Percentiles rank a stretch among this genome's conserved stretches.
These are phyloP conservation scores for Neoascochyta sp. DNA, from an alignment of 2,329 filamentous ascomycete species.

Conservation along the genomic window DNA sequence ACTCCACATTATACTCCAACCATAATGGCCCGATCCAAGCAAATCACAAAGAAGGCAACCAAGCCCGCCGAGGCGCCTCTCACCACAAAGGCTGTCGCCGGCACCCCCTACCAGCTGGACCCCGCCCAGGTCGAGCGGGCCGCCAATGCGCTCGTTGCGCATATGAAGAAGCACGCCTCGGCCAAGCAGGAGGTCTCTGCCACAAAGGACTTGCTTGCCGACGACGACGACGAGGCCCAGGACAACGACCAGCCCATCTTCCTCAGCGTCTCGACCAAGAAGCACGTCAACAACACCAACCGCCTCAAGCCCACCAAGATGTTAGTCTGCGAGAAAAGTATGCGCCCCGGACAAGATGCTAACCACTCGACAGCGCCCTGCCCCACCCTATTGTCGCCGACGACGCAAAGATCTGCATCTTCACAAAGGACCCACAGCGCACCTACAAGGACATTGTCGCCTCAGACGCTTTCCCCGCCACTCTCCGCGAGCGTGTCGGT, in stretches of 20 bases:
- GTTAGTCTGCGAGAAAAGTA: conserved; percentile 15
- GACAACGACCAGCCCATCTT: conserved; percentile 55
- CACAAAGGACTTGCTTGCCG: conserved; percentile 53
- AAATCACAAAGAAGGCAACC: conserved; percentile 20
- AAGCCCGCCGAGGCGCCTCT: conserved; percentile 33
- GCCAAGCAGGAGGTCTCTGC: conserved; percentile 48
- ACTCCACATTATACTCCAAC: no score
- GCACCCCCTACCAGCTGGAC: conserved; percentile 44
- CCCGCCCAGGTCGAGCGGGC: conserved; percentile 55
- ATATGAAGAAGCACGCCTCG: conserved; percentile 51
- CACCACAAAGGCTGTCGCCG: conserved; percentile 36
- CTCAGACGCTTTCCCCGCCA: conserved; percentile 56
- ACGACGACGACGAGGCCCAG: conserved; percentile 44
- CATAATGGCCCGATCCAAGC: conserved; percentile 34
- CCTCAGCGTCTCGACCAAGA: conserved; percentile 62
- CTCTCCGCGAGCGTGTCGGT: conserved; percentile 47
- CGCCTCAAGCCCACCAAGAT: conserved; percentile 83
- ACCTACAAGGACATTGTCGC: conserved; percentile 86
- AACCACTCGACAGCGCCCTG: conserved; percentile 46
- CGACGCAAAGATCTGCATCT: conserved; percentile 73
- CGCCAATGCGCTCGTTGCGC: conserved; percentile 56
- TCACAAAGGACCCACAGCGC: conserved; percentile 78
- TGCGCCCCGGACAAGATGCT: conserved; percentile 5
- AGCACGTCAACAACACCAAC: conserved; percentile 67
- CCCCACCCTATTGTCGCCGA: conserved; percentile 70